phyloP scores from a whole-genome alignment of 192 early-diverging fungal genomes.

The Dissophora ornata region DNA sequence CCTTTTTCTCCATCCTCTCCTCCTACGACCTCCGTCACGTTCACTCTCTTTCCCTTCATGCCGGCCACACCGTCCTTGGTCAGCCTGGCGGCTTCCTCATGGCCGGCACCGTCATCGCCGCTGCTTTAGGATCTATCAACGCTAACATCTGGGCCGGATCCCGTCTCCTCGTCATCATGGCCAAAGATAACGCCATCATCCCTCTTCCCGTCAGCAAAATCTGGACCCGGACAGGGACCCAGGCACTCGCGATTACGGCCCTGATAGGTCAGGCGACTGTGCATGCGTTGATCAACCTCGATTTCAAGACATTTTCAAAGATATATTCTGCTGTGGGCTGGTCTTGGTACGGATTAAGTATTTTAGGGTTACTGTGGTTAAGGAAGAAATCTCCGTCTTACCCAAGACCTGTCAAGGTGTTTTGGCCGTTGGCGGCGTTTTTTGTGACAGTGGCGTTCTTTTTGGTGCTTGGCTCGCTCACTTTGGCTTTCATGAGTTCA shows the following conservation, averaged over 20 bases:
- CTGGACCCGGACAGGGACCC: slow-evolving; percentile 32
- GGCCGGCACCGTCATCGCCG: slow-evolving; percentile 42
- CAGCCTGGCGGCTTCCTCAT: slow-evolving; percentile 38
- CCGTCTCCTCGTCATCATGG: slow-evolving; percentile 42
- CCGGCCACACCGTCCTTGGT: slow-evolving; percentile 44
- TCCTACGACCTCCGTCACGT: slow-evolving; percentile 52
- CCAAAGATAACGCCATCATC: slow-evolving; percentile 51
- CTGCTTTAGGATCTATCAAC: slow-evolving; percentile 67
- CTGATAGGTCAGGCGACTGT: slow-evolving; percentile 29
- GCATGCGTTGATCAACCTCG: slow-evolving; percentile 38
- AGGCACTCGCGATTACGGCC: slow-evolving; percentile 29
- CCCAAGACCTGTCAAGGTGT: slow-evolving; percentile 57
- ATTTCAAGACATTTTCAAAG: slow-evolving; percentile 55
- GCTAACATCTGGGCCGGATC: slow-evolving; percentile 69
- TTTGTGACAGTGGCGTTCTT: slow-evolving; percentile 48
- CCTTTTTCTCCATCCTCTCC: slow-evolving; percentile 53
- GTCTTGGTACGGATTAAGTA: slow-evolving; percentile 57
- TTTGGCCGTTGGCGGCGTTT: slow-evolving; percentile 29
- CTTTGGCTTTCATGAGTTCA: slow-evolving; percentile 24
- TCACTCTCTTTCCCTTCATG: slow-evolving; percentile 44
- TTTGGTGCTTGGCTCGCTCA: slow-evolving; percentile 44
- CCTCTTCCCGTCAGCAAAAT: slow-evolving; percentile 17
- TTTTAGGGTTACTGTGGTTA: slow-evolving; percentile 56
- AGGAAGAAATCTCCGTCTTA: slow-evolving; percentile 38
- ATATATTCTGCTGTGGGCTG: slow-evolving; percentile 52